Base-by-base conservation (phyloP, 306 rosid species). In the Pueraria montana region DNA sequence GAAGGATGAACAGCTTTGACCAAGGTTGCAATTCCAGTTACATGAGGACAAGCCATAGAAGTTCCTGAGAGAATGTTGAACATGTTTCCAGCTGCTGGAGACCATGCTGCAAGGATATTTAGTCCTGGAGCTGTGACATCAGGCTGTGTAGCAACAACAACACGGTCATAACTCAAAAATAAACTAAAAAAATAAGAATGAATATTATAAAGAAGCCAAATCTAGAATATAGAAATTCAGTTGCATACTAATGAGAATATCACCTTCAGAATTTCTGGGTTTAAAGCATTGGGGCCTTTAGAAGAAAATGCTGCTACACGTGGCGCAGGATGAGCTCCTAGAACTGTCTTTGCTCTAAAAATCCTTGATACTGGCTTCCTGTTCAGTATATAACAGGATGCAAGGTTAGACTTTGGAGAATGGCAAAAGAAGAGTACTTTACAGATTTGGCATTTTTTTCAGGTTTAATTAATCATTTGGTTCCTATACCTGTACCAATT, bases 31-130 rank as follows among this genome's bases (percentile, higher is more conserved):
- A 93, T 93, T 78, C 97, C 97, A 11, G 97, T 89, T 53, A 90
- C 87, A 84, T 93, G 97, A 55, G 97, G 97, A 86, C 96, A 91
- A 72, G 97, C 94, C 97, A 93, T 93, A 13, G 97, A 93, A 73
- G 97, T 87, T 50, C 97, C 96, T 6, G 97, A 93, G 68, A 90
- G 84, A 80, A 93, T 87, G 89, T 93, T 93, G 77, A 85, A 93
- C 81, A 80, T 80, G 76, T 82, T 83, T 48, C 81, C 88, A 38
- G 84, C 82, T 63, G 90, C 93, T 12, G 97, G 97, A 75, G 97
- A 93, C 97, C 97, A 93, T 56, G 97, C 95, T 67, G 97, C 96
- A 2, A 93, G 96, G 82, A 93, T 91, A 86, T 93, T 93, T 83
- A 93, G 83, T 74, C 97, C 97, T 13, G 97, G 97, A 30, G 97